phyloP scores from a whole-genome alignment of 805 yeast species.

The Sungouiella blattae region DNA sequence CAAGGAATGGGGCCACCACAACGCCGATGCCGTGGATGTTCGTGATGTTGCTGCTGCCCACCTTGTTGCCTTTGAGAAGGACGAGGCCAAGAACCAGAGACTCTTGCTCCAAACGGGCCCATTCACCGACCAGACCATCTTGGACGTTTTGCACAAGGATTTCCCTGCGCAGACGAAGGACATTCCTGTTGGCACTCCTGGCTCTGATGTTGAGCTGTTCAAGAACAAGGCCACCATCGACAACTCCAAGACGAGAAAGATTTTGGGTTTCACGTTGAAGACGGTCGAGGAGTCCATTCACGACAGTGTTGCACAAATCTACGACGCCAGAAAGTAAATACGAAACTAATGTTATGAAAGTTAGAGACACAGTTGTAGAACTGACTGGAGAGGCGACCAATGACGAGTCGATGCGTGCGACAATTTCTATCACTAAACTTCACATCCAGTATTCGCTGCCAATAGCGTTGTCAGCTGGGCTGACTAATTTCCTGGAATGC shows the following conservation, averaged over 20 bases:
- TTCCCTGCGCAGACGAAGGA: slow-evolving; percentile 18
- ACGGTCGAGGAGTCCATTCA: background rate
- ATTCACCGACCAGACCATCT: slow-evolving; percentile 31
- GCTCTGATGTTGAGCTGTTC: slow-evolving; percentile 7
- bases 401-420: too few species aligned
- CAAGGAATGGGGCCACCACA: background rate
- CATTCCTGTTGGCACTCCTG: slow-evolving; percentile 27
- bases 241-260: background rate
- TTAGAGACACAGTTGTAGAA: too few species aligned
- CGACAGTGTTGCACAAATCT: slow-evolving; percentile 1
- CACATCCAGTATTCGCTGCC: too few species aligned
- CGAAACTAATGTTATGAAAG: too few species aligned
- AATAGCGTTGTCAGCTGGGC: too few species aligned
- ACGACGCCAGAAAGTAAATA: too few species aligned
- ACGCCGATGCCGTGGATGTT: slow-evolving; percentile 14
- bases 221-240: background rate
- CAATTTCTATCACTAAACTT: too few species aligned
- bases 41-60: slow-evolving; percentile 21
- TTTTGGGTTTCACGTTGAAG: slow-evolving; percentile 2
- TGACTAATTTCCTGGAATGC: too few species aligned
- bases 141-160: slow-evolving; percentile 35
- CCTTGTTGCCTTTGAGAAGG: slow-evolving; percentile 17
- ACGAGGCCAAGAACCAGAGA: slow-evolving; percentile 15
- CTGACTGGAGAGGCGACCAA: too few species aligned
- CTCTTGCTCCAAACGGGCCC: slow-evolving; percentile 26